A percentile compares a stretch with the other conserved stretches of the same genome.
Evolutionary conservation across 169 alveolate species (phyloP).

Genomic region (Cryptosporidium sp.): DNA sequence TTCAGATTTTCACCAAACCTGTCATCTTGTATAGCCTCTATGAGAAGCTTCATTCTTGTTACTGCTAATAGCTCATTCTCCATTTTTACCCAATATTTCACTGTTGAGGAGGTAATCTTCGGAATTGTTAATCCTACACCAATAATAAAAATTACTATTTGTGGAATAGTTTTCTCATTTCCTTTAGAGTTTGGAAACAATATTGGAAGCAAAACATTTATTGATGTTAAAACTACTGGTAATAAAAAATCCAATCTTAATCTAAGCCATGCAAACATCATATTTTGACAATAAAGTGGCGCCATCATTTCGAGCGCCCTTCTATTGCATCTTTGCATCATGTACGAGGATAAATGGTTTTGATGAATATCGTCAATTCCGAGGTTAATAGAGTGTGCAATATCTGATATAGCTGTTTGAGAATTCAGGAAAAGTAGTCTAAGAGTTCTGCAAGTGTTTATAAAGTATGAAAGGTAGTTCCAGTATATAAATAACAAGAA

Average conservation of each 20-base stretch:
- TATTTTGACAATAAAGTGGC: conserved; percentile 49
- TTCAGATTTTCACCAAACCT: conserved; percentile 11
- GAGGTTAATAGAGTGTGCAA: conserved; percentile 26
- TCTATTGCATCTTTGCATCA: background rate
- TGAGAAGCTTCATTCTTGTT: conserved; percentile 21
- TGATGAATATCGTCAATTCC: conserved; percentile 23
- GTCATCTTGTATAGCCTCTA: conserved; percentile 14
- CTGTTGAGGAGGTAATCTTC: conserved; percentile 32
- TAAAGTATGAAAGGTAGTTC: conserved; percentile 53
- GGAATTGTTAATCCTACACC: conserved; percentile 46
- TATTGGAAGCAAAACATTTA: conserved; percentile 27
- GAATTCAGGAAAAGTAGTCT: conserved; percentile 27
- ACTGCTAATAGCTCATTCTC: conserved; percentile 67
- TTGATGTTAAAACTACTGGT: conserved; percentile 23
- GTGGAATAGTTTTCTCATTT: background rate
- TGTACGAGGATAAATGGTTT: background rate
- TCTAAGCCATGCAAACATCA: conserved; percentile 62
- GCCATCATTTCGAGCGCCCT: background rate
- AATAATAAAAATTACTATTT: conserved; percentile 10
- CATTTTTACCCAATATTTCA: conserved; percentile 61
- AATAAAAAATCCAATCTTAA: conserved; percentile 47
- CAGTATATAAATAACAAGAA: conserved; percentile 29
- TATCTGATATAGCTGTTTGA: conserved; percentile 29
- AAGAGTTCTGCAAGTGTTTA: conserved; percentile 33
- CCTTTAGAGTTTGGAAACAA: conserved; percentile 1